These are phyloP conservation scores for Hawksworthiomyces lignivorus DNA, from an alignment of 2,329 filamentous ascomycete genomes.

Conservation along the genomic window DNA sequence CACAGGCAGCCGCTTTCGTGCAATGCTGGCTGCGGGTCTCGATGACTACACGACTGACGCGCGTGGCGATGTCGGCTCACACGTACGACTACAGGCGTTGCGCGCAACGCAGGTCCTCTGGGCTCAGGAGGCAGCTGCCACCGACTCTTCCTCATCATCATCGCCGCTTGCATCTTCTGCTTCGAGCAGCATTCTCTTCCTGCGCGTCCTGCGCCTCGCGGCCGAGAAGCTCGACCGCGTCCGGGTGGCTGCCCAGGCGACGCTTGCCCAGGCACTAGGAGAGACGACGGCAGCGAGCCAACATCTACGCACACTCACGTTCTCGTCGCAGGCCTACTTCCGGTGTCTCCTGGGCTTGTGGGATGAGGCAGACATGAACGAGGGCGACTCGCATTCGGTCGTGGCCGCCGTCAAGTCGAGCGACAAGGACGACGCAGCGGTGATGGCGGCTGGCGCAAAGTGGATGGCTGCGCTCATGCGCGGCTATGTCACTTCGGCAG, in stretches of 20 bases:
- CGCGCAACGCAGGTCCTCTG: slow-evolving; percentile 63
- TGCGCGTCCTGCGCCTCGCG: slow-evolving; percentile 57
- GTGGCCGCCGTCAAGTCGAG: slow-evolving; percentile 23
- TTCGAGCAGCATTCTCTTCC: slow-evolving; percentile 35
- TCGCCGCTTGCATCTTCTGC: too few species aligned
- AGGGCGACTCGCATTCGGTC: slow-evolving; percentile 30
- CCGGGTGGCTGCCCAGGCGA: slow-evolving; percentile 56
- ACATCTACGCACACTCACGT: slow-evolving; percentile 32
- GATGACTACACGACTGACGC: slow-evolving; percentile 90
- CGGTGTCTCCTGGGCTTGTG: slow-evolving; percentile 42
- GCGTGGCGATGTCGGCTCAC: slow-evolving; percentile 81
- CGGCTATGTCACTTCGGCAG: slow-evolving; percentile 65
- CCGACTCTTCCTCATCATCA: too few species aligned
- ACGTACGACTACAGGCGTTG: slow-evolving; percentile 74
- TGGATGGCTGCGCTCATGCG: slow-evolving; percentile 52
- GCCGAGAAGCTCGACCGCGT: slow-evolving; percentile 89
- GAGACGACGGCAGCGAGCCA: not conserved
- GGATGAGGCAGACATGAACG: slow-evolving; percentile 12
- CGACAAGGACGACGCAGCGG: slow-evolving; percentile 18
- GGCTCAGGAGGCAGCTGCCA: slow-evolving; percentile 11
- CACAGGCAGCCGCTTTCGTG: slow-evolving; percentile 32
- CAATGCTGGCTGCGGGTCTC: slow-evolving; percentile 50
- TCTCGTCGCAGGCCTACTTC: slow-evolving; percentile 57
- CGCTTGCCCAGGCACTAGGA: slow-evolving; percentile 35
- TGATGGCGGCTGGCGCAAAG: not conserved